Conservation (phyloP, 768 basidiomycete species). For the Lyophyllum decastes region DNA sequence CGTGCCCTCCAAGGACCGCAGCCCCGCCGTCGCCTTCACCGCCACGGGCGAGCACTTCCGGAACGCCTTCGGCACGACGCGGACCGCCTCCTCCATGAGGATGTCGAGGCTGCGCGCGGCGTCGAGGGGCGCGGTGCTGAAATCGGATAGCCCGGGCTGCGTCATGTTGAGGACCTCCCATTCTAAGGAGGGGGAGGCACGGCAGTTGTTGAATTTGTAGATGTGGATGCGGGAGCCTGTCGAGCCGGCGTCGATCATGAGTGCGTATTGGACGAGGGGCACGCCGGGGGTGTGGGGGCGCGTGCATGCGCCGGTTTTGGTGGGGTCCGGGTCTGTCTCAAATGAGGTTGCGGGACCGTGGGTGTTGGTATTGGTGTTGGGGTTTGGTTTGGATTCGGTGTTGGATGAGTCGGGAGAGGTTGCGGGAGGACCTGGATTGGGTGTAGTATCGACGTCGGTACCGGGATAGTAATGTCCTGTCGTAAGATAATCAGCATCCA, state of each 20-base stretch:
- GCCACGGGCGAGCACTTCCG: constrained; percentile 83
- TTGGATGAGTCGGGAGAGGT: constrained; percentile 1
- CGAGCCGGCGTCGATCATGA: constrained; percentile 98
- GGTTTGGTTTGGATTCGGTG: not conserved
- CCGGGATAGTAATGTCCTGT: not conserved
- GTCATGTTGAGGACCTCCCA: constrained; percentile 91
- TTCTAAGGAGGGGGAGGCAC: constrained; percentile 74
- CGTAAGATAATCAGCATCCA: not conserved
- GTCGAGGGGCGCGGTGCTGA: constrained; percentile 52
- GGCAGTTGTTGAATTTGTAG: constrained; percentile 97
- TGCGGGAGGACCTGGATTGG: not conserved
- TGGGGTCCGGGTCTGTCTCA: constrained; percentile 73
- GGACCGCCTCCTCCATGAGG: constrained; percentile 78
- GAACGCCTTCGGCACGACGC: constrained; percentile 70
- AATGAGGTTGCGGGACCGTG: constrained; percentile 40
- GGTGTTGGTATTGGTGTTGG: not conserved
- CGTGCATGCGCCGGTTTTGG: constrained; percentile 73
- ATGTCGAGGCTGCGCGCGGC: constrained; percentile 82
- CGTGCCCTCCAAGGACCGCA: constrained; percentile 65
- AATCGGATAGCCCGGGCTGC: constrained; percentile 78
- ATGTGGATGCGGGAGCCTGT: constrained; percentile 97
- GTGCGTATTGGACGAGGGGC: constrained; percentile 83
- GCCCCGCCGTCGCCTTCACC: constrained; percentile 90
- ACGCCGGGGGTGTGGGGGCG: constrained; percentile 46
- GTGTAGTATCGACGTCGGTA: not conserved